Conservation (phyloP, 176 grass and related monocot species). For the Typha latifolia region DNA sequence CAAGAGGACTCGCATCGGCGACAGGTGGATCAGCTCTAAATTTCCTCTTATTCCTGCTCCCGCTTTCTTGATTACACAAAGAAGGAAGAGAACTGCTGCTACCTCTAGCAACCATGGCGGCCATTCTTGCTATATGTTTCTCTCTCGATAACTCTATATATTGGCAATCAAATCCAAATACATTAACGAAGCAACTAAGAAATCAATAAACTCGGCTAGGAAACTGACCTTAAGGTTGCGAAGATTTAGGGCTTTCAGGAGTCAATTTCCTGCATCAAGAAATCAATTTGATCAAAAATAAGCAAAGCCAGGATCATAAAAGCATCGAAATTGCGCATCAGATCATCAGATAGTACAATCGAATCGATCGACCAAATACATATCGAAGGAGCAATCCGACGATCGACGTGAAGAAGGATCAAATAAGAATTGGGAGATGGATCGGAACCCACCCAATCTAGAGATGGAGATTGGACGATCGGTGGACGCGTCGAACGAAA, state of each 20-base stretch:
- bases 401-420: not conserved
- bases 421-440: conserved; percentile 1
- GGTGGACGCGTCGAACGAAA: not conserved
- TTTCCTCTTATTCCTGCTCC: conserved; percentile 88
- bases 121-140: conserved; percentile 19
- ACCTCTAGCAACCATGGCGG: conserved; percentile 25
- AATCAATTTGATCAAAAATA: conserved; percentile 1
- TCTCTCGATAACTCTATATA: conserved; percentile 10
- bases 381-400: not conserved
- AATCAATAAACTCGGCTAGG: not conserved
- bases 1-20: conserved; percentile 33
- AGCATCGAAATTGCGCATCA: not conserved
- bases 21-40: conserved; percentile 62
- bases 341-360: not conserved
- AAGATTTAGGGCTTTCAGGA: not conserved
- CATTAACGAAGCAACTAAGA: not conserved
- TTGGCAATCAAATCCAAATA: conserved; percentile 6
- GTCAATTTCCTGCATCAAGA: conserved; percentile 1
- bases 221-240: not conserved
- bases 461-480: no score
- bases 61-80: conserved; percentile 49
- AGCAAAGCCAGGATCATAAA: not conserved
- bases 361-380: not conserved
- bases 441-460: conserved; percentile 5
- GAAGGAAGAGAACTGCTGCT: conserved; percentile 22